A percentile compares a stretch with the other conserved stretches of the same genome.
These are phyloP conservation scores for Cercospora janseana DNA, from an alignment of 2,329 filamentous ascomycete species.

Conservation along the genomic window DNA sequence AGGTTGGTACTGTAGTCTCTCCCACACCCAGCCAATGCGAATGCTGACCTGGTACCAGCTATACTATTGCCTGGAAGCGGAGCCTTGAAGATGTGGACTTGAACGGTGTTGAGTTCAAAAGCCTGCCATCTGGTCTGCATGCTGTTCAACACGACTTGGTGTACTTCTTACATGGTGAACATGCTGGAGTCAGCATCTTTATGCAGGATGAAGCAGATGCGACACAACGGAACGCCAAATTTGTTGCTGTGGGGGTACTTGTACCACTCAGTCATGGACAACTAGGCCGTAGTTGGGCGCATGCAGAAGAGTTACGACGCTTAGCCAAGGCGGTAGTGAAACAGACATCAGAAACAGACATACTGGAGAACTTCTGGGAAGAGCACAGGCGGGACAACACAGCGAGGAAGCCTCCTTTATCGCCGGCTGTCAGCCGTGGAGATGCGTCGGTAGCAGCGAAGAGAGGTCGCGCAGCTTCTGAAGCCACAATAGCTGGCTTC, in stretches of 20 bases:
- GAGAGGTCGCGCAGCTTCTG: conserved; percentile 36
- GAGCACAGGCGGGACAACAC: conserved; percentile 47
- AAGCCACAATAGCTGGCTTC: conserved; percentile 55
- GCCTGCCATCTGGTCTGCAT: conserved; percentile 87
- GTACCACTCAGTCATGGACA: conserved; percentile 85
- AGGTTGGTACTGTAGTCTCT: conserved; percentile 16
- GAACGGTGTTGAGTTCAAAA: conserved; percentile 91
- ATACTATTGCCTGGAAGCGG: conserved; percentile 85
- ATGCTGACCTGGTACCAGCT: conserved; percentile 44
- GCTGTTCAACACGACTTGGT: conserved; percentile 80
- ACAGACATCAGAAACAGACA: conserved; percentile 60
- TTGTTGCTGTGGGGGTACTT: conserved; percentile 86
- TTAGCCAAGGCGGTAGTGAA: conserved; percentile 68
- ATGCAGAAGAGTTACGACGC: conserved; percentile 71
- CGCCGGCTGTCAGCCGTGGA: conserved; percentile 1
- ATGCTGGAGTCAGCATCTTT: conserved; percentile 89
- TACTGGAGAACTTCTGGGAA: conserved; percentile 80
- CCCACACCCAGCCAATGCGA: not conserved
- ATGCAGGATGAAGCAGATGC: conserved; percentile 78
- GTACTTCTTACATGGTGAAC: conserved; percentile 82
- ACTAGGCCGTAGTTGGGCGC: conserved; percentile 83
- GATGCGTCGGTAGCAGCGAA: conserved; percentile 29
- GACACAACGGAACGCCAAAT: conserved; percentile 79
- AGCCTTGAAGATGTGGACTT: conserved; percentile 64
- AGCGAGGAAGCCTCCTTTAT: not conserved